Conservation (phyloP, 2,329 filamentous ascomycete genomes). For the Colletotrichum paranaense region DNA sequence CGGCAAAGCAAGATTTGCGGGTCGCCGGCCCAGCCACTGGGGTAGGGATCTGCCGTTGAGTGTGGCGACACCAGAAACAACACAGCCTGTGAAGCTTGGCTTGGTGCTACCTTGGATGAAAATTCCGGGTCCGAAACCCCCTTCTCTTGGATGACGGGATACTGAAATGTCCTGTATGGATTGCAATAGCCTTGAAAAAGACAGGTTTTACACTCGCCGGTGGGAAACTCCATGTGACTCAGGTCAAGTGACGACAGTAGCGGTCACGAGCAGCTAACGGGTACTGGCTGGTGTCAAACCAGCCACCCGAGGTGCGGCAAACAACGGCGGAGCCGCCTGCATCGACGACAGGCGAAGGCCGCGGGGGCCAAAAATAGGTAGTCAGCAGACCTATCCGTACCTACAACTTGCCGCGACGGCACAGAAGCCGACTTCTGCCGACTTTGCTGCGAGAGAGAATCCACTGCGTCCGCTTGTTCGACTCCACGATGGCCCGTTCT, state of each 20-base stretch:
- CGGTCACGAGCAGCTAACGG: conserved; percentile 20
- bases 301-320: conserved; percentile 17
- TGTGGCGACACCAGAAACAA: conserved; percentile 22
- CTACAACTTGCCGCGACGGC: conserved; percentile 16
- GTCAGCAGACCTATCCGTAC: conserved; percentile 20
- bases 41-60: conserved; percentile 20
- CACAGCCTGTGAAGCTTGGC: conserved; percentile 14
- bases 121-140: background rate
- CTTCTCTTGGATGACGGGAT: background rate
- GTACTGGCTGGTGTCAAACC: conserved; percentile 23
- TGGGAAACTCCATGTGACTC: conserved; percentile 13
- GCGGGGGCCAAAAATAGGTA: conserved; percentile 21
- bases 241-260: conserved; percentile 23
- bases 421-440: conserved; percentile 15
- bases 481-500: conserved; percentile 11
- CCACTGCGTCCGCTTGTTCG: background rate
- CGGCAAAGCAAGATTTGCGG: conserved; percentile 20
- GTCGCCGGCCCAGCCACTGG: conserved; percentile 14
- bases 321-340: conserved; percentile 16
- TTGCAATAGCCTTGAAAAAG: background rate
- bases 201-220: background rate
- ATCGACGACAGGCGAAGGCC: conserved; percentile 1
- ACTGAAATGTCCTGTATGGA: background rate
- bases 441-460: background rate
- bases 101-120: background rate